These are phyloP conservation scores for Fraxinus sp. DNA, from an alignment of 305 asterid genomes.

Conservation along the genomic window DNA sequence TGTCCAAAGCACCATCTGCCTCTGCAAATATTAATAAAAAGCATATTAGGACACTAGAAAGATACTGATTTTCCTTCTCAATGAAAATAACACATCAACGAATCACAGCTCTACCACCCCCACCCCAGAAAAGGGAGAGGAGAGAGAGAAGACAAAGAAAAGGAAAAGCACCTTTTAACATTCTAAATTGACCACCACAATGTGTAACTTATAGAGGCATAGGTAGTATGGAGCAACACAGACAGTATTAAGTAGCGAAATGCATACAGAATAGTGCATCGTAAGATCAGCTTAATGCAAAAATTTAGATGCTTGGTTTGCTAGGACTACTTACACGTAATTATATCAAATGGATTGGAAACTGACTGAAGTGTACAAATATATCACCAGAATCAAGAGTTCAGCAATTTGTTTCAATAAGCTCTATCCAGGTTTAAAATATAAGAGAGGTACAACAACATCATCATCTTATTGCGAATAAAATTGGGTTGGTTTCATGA, in stretches of 20 bases:
- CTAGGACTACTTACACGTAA: slow-evolving; percentile 8
- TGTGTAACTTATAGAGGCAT: neutral
- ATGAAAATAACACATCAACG: neutral
- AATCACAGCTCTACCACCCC: slow-evolving; percentile 6
- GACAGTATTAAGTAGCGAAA: neutral
- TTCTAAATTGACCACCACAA: neutral
- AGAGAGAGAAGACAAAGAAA: neutral
- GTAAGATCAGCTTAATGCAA: neutral
- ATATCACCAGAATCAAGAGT: neutral
- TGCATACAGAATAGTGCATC: neutral
- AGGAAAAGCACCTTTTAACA: neutral
- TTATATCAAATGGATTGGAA: neutral
- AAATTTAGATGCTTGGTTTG: neutral
- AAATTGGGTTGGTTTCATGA: neutral
- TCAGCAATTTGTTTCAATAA: neutral
- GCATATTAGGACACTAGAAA: slow-evolving; percentile 9
- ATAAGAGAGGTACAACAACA: neutral
- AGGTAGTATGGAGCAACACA: neutral
- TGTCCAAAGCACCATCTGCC: slow-evolving; percentile 99
- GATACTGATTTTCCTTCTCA: neutral
- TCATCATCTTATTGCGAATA: neutral
- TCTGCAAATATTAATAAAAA: slow-evolving; percentile 48
- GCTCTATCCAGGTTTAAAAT: neutral
- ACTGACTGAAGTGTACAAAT: neutral
- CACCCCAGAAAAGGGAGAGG: neutral